Evolutionary conservation across 2,329 filamentous ascomycete genomes (phyloP), one percentile per base, ranked within the genome.

Genomic region (Alternaria triticina): DNA sequence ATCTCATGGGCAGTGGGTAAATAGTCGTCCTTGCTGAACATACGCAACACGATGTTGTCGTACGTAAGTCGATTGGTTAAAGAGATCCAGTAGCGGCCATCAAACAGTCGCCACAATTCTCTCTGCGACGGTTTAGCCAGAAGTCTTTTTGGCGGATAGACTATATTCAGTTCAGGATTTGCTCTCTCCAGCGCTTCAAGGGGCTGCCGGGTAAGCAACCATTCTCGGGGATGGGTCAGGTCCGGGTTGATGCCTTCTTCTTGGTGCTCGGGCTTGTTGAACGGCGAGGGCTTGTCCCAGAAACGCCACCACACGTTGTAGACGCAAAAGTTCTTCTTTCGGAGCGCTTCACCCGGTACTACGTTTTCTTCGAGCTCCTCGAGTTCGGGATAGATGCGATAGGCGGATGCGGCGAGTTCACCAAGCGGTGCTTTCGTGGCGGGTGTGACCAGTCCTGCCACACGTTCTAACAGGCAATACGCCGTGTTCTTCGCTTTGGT

Each of bases 31-130:
- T 64, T 58, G 4, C 62, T 49, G 27, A 80, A 68, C 15, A 64
- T 54, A 12, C 85, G 83, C 20, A 87, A 66, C 2, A 77, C 63
- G 6, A 86, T 61, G 1, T 67, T 61, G 23, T 70, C 64, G 2
- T 65, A 51, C 2, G 71, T 71, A 5, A 68, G 47, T n/a, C 36
- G 59, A 17, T 84, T 79, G 27, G 74, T 70, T 11, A 88, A 59
- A 3, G 80, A 81, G 52, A 89, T 79, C 87, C 87, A 89, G 74
- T 81, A 88, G 20, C 87, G 81, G 50, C 83, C 81, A 69, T 88
- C 86, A 80, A 86, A 88, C 15, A 89, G 79, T 6, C 78, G 76
- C 75, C 79, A 85, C 50, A 56, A 25, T 30, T 40, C 44, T 50
- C 54, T 50, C 13, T 25, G 50, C 6, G 27, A 40, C 17, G 25